These are phyloP conservation scores for Pichia sp. DNA, from an alignment of 1,139 yeast species.

Conservation along the genomic window DNA sequence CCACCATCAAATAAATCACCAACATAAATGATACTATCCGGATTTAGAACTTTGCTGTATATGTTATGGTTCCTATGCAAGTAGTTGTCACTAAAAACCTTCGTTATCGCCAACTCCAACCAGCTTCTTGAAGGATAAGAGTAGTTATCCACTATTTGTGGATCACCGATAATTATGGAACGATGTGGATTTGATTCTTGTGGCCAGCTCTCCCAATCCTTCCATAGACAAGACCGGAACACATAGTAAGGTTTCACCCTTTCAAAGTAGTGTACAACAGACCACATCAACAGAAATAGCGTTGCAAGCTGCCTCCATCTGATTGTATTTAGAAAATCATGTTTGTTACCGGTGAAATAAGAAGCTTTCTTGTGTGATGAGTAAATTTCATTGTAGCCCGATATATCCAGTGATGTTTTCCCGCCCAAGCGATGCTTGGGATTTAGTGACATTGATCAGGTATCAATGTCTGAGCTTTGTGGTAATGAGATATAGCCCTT, in stretches of 20 bases:
- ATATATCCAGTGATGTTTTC: conserved; percentile 1
- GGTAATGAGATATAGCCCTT: too few species aligned
- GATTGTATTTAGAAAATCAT: background rate
- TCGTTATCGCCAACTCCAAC: conserved; percentile 43
- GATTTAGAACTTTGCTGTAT: conserved; percentile 56
- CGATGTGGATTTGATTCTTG: conserved; percentile 44
- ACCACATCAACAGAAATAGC: conserved; percentile 41
- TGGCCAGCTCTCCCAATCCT: conserved; percentile 56
- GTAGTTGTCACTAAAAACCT: conserved; percentile 62
- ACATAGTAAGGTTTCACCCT: conserved; percentile 48
- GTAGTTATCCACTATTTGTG: conserved; percentile 54
- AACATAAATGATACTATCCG: conserved; percentile 71
- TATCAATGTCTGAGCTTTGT: background rate
- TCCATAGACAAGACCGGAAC: conserved; percentile 57
- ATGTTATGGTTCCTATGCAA: conserved; percentile 70
- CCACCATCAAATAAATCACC: conserved; percentile 98
- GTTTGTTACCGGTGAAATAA: background rate
- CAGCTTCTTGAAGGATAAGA: conserved; percentile 59
- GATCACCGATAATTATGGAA: conserved; percentile 66
- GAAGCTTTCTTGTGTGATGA: background rate
- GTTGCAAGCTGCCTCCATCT: conserved; percentile 25
- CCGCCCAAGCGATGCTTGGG: conserved; percentile 7
- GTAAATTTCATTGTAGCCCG: conserved; percentile 3
- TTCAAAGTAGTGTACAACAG: conserved; percentile 56
- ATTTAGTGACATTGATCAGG: conserved; percentile 7